Conservation (phyloP, 108 stramenopile species). For the Craspedostauros australis region DNA sequence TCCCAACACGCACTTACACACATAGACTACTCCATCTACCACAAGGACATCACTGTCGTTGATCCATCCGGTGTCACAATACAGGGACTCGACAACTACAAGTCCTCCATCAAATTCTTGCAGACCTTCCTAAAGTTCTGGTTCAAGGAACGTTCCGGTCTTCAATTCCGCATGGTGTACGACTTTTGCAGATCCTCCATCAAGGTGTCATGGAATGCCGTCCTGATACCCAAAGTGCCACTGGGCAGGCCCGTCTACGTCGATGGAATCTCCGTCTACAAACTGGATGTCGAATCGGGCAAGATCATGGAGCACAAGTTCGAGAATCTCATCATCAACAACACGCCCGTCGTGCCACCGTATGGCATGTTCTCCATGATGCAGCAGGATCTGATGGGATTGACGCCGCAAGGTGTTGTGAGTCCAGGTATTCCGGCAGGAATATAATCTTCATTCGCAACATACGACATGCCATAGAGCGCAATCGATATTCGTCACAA, state of each 20-base stretch:
- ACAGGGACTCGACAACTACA: slow-evolving; percentile 59
- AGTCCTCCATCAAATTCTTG: slow-evolving; percentile 39
- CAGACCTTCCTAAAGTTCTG: slow-evolving; percentile 53
- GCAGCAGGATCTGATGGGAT: slow-evolving; percentile 24
- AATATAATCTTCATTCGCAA: too few relatives aligned
- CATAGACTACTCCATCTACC: slow-evolving; percentile 77
- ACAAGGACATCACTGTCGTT: slow-evolving; percentile 43
- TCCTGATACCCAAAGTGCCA: slow-evolving; percentile 56
- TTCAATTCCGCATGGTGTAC: slow-evolving; percentile 78
- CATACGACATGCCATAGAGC: too few relatives aligned
- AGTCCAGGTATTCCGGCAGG: slow-evolving; percentile 15
- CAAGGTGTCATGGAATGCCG: slow-evolving; percentile 66
- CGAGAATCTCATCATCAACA: slow-evolving; percentile 71
- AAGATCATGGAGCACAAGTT: slow-evolving; percentile 70
- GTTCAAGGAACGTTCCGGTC: slow-evolving; percentile 39
- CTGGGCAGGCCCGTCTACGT: slow-evolving; percentile 50
- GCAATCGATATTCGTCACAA: too few relatives aligned
- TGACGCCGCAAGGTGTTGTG: slow-evolving; percentile 2
- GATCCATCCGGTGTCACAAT: slow-evolving; percentile 63
- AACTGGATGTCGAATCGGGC: slow-evolving; percentile 48
- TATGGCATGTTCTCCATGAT: slow-evolving; percentile 46
- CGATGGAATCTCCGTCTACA: slow-evolving; percentile 74
- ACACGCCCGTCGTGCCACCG: slow-evolving; percentile 52
- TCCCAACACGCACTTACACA: too few relatives aligned
- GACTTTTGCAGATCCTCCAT: slow-evolving; percentile 68